Conservation (phyloP, 371 early-diverging fungal genomes). For the Funneliformis caledonium region DNA sequence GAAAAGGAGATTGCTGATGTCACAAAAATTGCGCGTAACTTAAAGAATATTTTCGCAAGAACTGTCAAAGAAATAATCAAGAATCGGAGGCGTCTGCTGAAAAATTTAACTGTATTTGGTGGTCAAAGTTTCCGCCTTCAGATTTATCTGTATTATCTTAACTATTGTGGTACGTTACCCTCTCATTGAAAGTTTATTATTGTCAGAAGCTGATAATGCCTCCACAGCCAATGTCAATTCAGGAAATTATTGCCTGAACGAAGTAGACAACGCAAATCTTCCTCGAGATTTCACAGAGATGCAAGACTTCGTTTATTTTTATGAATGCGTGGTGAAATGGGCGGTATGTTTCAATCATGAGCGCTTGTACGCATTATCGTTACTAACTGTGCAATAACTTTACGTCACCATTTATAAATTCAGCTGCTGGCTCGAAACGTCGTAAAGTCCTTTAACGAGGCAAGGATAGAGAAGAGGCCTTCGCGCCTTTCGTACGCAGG, state of each 20-base stretch:
- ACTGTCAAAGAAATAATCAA: conserved; percentile 2
- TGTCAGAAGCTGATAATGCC: not conserved
- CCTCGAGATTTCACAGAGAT: conserved; percentile 25
- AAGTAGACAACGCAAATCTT: conserved; percentile 9
- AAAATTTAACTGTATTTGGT: not conserved
- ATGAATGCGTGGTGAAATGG: conserved; percentile 26
- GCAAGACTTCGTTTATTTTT: conserved; percentile 29
- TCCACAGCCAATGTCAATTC: not conserved
- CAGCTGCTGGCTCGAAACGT: conserved; percentile 33
- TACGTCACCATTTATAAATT: not conserved
- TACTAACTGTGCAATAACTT: not conserved
- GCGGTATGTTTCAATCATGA: conserved; percentile 1
- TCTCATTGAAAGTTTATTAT: not conserved
- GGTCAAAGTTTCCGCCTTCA: not conserved
- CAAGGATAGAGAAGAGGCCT: conserved; percentile 38
- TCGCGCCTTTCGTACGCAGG: conserved; percentile 35
- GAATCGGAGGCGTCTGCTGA: not conserved
- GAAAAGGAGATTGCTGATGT: not conserved
- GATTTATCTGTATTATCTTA: not conserved
- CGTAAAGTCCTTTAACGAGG: conserved; percentile 35
- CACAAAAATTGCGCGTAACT: not conserved
- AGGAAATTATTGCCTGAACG: conserved; percentile 19
- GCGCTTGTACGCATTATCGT: not conserved
- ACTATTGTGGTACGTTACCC: conserved; percentile 8
- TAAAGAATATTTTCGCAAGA: not conserved